phyloP scores from a whole-genome alignment of 2,329 filamentous ascomycete species.

The Monilinia vaccinii-corymbosi region DNA sequence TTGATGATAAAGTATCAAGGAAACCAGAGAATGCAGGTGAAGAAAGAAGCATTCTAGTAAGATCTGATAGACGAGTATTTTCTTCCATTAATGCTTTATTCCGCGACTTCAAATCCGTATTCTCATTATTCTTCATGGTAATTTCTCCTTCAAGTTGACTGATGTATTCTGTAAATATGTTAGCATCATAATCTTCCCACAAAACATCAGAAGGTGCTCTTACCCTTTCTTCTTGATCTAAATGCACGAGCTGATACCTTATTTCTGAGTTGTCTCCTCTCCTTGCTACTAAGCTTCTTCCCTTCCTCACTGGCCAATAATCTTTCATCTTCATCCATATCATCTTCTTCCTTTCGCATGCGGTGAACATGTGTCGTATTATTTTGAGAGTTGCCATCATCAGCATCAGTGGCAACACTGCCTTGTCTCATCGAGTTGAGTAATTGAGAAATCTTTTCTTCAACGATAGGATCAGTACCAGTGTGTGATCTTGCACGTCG shows the following conservation, averaged over 20 bases:
- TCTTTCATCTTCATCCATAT: constrained; percentile 97
- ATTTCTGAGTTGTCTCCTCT: constrained; percentile 93
- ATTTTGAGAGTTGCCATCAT: constrained; percentile 36
- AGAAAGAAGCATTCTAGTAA: constrained; percentile 72
- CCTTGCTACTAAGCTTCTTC: constrained; percentile 98
- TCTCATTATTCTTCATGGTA: constrained; percentile 73
- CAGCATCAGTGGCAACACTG: constrained; percentile 49
- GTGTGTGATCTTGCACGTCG: constrained; percentile 31
- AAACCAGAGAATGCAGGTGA: constrained; percentile 78
- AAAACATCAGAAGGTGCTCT: no score
- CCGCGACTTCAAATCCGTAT: constrained; percentile 67
- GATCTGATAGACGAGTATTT: constrained; percentile 69
- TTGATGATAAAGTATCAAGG: constrained; percentile 59
- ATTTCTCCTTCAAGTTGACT: constrained; percentile 87
- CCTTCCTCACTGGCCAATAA: constrained; percentile 93
- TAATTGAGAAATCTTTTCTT: constrained; percentile 90
- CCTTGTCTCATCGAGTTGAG: constrained; percentile 76
- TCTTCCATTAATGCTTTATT: constrained; percentile 78
- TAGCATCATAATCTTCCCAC: constrained; percentile 37
- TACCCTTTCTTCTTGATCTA: constrained; percentile 96
- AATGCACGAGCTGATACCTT: constrained; percentile 98
- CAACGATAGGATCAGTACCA: constrained; percentile 58
- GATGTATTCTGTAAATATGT: constrained; percentile 76
- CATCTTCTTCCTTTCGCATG: constrained; percentile 86
- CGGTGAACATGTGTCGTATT: constrained; percentile 59